Conservation (phyloP, 352 stramenopile genomes). For the Phytophthora agathidicida region DNA sequence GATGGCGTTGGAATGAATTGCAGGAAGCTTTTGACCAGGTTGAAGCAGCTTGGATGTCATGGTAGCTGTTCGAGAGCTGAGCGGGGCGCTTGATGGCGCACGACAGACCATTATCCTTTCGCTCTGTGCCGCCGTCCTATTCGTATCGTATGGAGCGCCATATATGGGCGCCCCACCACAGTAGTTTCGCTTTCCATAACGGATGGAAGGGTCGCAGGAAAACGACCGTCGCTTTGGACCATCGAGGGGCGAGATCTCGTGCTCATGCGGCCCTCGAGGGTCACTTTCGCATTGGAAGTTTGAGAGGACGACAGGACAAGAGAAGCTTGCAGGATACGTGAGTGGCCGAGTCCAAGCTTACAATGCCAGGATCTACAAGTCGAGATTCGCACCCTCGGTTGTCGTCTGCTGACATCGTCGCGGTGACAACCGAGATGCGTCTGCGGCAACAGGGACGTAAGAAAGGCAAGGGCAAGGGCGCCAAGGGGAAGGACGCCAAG, state of each 20-base stretch:
- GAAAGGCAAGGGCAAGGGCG: conserved; percentile 29
- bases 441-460: conserved; percentile 62
- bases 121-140: too few relatives aligned
- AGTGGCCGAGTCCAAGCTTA: conserved; percentile 12
- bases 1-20: conserved; percentile 22
- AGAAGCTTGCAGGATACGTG: conserved; percentile 6
- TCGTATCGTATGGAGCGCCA: neutral
- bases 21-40: neutral
- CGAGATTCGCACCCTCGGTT: conserved; percentile 53
- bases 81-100: too few relatives aligned
- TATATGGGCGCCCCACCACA: neutral
- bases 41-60: conserved; percentile 6
- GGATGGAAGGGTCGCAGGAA: conserved; percentile 23
- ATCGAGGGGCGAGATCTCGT: conserved; percentile 16
- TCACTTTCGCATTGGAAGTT: conserved; percentile 32
- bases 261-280: conserved; percentile 8
- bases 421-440: conserved; percentile 80
- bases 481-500: conserved; percentile 17
- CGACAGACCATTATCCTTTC: too few relatives aligned
- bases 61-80: neutral
- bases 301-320: conserved; percentile 3
- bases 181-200: conserved; percentile 26
- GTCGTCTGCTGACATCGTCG: conserved; percentile 86
- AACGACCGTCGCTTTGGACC: conserved; percentile 31
- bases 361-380: conserved; percentile 30